Percentiles rank a stretch among this genome's conserved stretches.
Evolutionary conservation across 495 filamentous ascomycete species (phyloP).

Genomic region (Viridothelium virens): DNA sequence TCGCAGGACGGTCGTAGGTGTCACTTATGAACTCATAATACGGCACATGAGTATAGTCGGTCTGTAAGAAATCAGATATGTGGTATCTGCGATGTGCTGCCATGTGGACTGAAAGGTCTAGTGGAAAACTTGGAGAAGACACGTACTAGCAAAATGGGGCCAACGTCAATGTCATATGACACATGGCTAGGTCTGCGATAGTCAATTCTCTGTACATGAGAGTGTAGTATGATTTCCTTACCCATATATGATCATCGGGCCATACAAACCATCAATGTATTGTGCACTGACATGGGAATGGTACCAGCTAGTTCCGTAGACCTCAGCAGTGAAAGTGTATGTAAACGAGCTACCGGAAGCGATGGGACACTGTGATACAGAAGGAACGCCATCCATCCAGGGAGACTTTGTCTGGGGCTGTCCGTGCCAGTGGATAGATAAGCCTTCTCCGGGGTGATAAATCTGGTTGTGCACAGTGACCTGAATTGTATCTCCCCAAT

Average conservation of each 20-base stretch:
- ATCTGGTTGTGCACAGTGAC: slow-evolving; percentile 25
- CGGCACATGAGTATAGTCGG: not conserved
- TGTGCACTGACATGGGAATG: slow-evolving; percentile 25
- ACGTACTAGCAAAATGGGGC: slow-evolving; percentile 19
- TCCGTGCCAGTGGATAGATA: slow-evolving; percentile 26
- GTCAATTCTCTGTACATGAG: too few relatives aligned
- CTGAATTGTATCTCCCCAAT: slow-evolving; percentile 29
- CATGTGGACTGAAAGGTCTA: too few relatives aligned
- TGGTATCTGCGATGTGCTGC: too few relatives aligned
- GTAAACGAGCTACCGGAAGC: slow-evolving; percentile 23
- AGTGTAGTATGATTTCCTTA: too few relatives aligned
- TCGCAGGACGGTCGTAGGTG: not conserved
- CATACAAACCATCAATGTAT: slow-evolving; percentile 20
- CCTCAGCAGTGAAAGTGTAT: slow-evolving; percentile 21
- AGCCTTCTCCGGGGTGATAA: slow-evolving; percentile 21
- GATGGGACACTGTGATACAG: slow-evolving; percentile 25
- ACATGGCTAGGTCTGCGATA: slow-evolving; percentile 20
- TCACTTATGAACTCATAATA: not conserved
- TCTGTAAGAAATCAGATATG: not conserved
- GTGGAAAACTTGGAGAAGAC: too few relatives aligned
- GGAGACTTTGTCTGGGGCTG: slow-evolving; percentile 18
- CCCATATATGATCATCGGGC: slow-evolving; percentile 26
- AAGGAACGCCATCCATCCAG: slow-evolving; percentile 24
- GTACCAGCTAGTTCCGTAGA: slow-evolving; percentile 21
- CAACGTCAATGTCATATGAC: slow-evolving; percentile 24